Evolutionary conservation across 345 rosid species (phyloP).

Genomic region (Citrus unshiu): DNA sequence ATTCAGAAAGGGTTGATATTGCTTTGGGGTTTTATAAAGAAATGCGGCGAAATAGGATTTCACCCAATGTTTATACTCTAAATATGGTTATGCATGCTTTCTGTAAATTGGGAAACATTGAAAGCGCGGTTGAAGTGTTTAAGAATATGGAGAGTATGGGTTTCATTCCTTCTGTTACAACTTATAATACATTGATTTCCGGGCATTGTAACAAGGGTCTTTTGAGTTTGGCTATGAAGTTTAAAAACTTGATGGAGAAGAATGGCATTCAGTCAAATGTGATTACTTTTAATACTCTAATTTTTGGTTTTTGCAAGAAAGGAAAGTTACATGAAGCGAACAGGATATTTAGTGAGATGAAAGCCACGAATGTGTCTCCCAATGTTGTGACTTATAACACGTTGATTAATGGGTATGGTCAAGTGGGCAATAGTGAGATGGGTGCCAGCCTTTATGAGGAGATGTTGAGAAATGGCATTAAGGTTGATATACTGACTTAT

Average conservation of each 20-base stretch:
- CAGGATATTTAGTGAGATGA: conserved; percentile 62
- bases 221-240: conserved; percentile 55
- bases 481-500: conserved; percentile 68
- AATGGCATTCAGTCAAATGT: conserved; percentile 49
- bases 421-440: conserved; percentile 51
- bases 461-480: conserved; percentile 52
- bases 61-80: conserved; percentile 69
- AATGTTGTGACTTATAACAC: conserved; percentile 69
- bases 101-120: conserved; percentile 61
- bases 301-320: conserved; percentile 62
- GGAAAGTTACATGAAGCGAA: conserved; percentile 59
- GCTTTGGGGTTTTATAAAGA: conserved; percentile 59
- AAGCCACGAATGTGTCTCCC: conserved; percentile 48
- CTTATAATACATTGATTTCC: conserved; percentile 71
- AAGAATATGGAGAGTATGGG: conserved; percentile 53
- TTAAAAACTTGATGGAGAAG: conserved; percentile 54
- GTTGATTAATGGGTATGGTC: conserved; percentile 68
- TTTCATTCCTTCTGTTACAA: conserved; percentile 40
- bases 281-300: conserved; percentile 65
- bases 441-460: conserved; percentile 58
- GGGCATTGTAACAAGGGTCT: conserved; percentile 69
- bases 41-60: conserved; percentile 63
- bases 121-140: conserved; percentile 55
- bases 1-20: conserved; percentile 53
- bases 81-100: conserved; percentile 64